phyloP scores from a whole-genome alignment of 202 grass and related monocot genomes.

The Hordeum pubiflorum region DNA sequence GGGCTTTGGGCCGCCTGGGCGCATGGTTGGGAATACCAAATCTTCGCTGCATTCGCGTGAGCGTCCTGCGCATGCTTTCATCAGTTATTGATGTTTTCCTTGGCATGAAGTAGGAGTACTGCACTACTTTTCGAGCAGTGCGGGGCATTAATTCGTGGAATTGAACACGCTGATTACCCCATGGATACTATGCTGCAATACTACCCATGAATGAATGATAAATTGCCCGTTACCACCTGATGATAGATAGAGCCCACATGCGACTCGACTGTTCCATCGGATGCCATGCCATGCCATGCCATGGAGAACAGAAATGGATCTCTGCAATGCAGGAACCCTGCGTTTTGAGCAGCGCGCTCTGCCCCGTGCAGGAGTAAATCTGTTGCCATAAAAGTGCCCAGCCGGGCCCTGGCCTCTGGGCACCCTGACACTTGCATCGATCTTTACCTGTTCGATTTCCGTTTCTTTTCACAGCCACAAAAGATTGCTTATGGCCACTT shows the following conservation, averaged over 20 bases:
- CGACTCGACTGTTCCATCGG: constrained; percentile 10
- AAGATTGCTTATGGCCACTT: neutral
- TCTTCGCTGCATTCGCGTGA: neutral
- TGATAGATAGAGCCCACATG: neutral
- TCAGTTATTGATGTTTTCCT: neutral
- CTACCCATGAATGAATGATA: too few relatives aligned
- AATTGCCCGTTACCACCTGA: neutral
- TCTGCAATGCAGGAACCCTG: neutral
- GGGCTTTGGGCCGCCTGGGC: neutral
- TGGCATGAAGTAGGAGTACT: neutral
- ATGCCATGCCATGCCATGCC: neutral
- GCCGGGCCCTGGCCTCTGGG: neutral
- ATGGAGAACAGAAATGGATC: neutral
- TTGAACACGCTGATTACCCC: neutral
- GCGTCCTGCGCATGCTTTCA: neutral
- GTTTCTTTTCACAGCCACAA: neutral
- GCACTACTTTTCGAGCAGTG: neutral
- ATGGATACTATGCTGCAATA: neutral
- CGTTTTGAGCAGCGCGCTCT: neutral
- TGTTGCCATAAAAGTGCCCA: neutral
- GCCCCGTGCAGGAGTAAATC: neutral
- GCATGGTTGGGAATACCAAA: neutral
- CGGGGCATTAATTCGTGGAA: neutral
- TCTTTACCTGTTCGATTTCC: neutral
- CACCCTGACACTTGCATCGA: too few relatives aligned